Evolutionary conservation across 768 basidiomycete species (phyloP).

Genomic region (Amanita rimosa): DNA sequence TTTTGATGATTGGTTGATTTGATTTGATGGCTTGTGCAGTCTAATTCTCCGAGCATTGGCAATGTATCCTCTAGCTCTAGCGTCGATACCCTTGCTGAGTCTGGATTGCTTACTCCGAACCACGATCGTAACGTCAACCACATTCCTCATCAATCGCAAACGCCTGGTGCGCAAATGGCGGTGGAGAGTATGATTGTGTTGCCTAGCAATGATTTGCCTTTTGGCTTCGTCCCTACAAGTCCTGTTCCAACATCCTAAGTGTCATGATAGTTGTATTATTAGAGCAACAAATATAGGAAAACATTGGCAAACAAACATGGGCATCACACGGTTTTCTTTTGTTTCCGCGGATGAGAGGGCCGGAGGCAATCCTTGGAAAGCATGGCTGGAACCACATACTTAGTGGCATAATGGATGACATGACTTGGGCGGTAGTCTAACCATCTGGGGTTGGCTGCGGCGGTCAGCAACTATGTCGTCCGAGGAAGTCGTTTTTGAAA

Average conservation of each 20-base stretch:
- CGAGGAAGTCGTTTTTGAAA: no score
- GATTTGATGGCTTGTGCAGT: conserved; percentile 17
- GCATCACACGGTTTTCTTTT: no score
- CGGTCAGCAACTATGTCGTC: no score
- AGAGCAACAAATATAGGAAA: no score
- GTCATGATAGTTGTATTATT: neutral
- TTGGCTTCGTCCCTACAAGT: conserved; percentile 26
- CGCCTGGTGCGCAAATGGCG: conserved; percentile 1
- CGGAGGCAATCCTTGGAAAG: conserved; percentile 9
- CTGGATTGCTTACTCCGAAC: neutral
- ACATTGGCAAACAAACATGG: no score
- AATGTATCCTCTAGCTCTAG: no score
- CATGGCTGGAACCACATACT: neutral
- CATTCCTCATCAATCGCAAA: neutral
- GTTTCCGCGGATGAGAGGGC: conserved; percentile 19
- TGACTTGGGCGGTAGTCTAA: neutral
- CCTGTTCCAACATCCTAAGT: conserved; percentile 13
- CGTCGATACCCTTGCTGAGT: neutral
- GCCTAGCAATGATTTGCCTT: conserved; percentile 22
- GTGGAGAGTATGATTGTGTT: conserved; percentile 14
- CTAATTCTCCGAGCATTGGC: conserved; percentile 20
- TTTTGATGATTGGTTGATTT: neutral
- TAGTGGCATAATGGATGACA: neutral
- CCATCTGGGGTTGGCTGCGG: no score
- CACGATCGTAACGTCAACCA: neutral